Evolutionary conservation across 2,329 filamentous ascomycete genomes (phyloP).

Genomic region (Chaetomiaceae sp.): DNA sequence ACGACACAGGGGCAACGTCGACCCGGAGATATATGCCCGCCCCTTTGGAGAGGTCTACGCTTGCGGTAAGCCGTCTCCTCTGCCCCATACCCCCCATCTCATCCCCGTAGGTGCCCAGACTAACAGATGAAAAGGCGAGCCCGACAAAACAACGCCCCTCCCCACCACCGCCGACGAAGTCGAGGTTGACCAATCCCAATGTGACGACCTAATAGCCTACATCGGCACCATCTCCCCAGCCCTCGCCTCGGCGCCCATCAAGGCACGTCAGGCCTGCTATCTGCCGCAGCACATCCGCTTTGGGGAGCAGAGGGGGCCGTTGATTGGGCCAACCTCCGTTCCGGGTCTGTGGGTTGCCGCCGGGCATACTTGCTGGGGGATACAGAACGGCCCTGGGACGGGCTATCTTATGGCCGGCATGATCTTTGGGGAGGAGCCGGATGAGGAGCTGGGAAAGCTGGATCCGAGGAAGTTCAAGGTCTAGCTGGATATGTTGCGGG

Average conservation of each 20-base stretch:
- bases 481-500: constrained; percentile 25
- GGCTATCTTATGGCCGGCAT: constrained; percentile 76
- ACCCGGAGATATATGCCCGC: constrained; percentile 90
- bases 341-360: constrained; percentile 75
- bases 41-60: constrained; percentile 88
- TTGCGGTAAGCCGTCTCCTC: constrained; percentile 56
- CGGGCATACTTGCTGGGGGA: constrained; percentile 97
- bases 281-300: constrained; percentile 68
- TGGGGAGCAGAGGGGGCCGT: constrained; percentile 60
- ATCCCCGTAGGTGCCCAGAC: not conserved
- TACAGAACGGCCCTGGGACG: constrained; percentile 90
- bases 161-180: constrained; percentile 74
- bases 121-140: constrained; percentile 51
- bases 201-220: constrained; percentile 81
- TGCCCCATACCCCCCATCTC: not conserved
- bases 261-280: constrained; percentile 85
- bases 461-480: constrained; percentile 63
- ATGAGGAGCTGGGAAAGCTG: constrained; percentile 60
- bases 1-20: constrained; percentile 58
- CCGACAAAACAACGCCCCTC: constrained; percentile 69
- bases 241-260: constrained; percentile 63
- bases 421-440: constrained; percentile 64
- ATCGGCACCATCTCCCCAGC: constrained; percentile 61
- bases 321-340: constrained; percentile 71
- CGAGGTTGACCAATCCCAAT: constrained; percentile 66